Conservation (phyloP, 257 asterid species). For the Solanum pinnatisectum region DNA sequence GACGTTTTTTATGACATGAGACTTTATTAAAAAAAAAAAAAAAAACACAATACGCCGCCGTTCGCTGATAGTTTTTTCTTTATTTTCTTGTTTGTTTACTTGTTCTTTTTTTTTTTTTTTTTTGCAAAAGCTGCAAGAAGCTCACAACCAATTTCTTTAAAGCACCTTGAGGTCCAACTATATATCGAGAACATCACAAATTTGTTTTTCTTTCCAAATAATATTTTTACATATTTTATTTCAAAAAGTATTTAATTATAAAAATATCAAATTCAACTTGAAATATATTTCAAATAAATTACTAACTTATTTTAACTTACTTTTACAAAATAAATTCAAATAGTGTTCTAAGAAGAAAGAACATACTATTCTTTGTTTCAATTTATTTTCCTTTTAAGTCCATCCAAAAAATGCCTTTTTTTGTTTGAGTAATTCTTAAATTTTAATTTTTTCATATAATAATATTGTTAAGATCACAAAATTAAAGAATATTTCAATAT, state of each 20-base stretch:
- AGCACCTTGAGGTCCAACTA: not conserved
- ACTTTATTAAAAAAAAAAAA: too few species aligned
- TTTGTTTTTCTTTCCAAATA: not conserved
- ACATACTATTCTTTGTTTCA: not conserved
- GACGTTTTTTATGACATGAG: too few species aligned
- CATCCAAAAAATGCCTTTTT: too few species aligned
- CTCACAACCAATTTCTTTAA: not conserved
- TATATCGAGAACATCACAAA: not conserved
- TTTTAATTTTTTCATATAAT: too few species aligned
- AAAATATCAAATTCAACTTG: not conserved
- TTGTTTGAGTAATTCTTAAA: too few species aligned
- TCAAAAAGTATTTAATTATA: not conserved
- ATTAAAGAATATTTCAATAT: too few species aligned
- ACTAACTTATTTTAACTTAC: not conserved
- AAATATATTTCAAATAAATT: not conserved
- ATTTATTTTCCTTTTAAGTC: too few species aligned
- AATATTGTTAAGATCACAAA: too few species aligned
- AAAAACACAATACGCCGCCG: not conserved
- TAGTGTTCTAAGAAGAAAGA: not conserved
- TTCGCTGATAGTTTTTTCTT: too few species aligned
- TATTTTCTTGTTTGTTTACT: too few species aligned
- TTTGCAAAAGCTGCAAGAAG: not conserved
- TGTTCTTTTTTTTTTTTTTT: rapidly evolving
- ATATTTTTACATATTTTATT: not conserved
- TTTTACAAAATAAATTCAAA: not conserved